Conservation (phyloP, 768 basidiomycete species). For the Termitomyces sp. region DNA sequence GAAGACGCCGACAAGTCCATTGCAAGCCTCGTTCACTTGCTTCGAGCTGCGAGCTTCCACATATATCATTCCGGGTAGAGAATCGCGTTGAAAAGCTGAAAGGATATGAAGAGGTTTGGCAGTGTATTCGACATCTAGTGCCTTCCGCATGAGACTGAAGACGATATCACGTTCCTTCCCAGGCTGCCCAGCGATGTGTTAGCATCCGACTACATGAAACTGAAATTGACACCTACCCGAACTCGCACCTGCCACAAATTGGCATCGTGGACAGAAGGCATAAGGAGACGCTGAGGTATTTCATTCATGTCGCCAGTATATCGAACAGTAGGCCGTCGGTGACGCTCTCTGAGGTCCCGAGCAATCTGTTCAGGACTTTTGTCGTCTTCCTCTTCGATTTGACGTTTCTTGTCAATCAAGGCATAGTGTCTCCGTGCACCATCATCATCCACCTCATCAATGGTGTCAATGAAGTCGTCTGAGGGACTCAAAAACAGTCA, state of each 20-base stretch:
- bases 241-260: slow-evolving; percentile 94
- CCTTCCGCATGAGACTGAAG: slow-evolving; percentile 92
- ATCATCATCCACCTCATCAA: slow-evolving; percentile 63
- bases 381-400: slow-evolving; percentile 67
- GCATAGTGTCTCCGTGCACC: slow-evolving; percentile 57
- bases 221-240: slow-evolving; percentile 48
- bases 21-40: slow-evolving; percentile 78
- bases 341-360: slow-evolving; percentile 71
- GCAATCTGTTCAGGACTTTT: slow-evolving; percentile 83
- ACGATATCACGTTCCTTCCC: slow-evolving; percentile 92
- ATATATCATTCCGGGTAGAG: slow-evolving; percentile 92
- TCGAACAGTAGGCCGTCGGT: slow-evolving; percentile 60
- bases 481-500: slow-evolving; percentile 3
- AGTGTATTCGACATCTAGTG: slow-evolving; percentile 76
- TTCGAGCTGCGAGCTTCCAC: slow-evolving; percentile 89
- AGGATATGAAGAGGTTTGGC: slow-evolving; percentile 78
- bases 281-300: slow-evolving; percentile 86
- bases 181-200: slow-evolving; percentile 38
- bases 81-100: slow-evolving; percentile 95
- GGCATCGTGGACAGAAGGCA: slow-evolving; percentile 96
- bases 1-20: slow-evolving; percentile 92
- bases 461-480: slow-evolving; percentile 71
- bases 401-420: slow-evolving; percentile 58
- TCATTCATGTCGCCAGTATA: slow-evolving; percentile 92
- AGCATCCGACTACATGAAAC: neutral